phyloP scores from a whole-genome alignment of 768 basidiomycete species.

The Suillus brevipes region DNA sequence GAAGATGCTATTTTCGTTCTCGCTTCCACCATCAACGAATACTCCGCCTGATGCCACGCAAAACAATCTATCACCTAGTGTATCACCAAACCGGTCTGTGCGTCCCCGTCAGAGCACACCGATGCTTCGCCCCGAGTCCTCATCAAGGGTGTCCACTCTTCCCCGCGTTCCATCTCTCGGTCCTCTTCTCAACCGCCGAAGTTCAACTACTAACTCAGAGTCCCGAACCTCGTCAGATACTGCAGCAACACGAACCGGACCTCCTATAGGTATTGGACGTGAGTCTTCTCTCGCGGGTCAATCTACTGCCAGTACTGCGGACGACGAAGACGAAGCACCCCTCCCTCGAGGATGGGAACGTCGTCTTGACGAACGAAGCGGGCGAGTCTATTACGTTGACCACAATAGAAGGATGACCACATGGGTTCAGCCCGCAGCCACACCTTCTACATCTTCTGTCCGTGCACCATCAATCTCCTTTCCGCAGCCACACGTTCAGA shows the following conservation, averaged over 20 bases:
- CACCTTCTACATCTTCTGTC: constrained; percentile 24
- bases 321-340: constrained; percentile 60
- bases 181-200: neutral
- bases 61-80: constrained; percentile 14
- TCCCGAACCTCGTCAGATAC: constrained; percentile 1
- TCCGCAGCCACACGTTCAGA: constrained; percentile 31
- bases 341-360: constrained; percentile 85
- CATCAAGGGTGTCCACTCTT: constrained; percentile 18
- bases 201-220: constrained; percentile 6
- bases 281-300: constrained; percentile 14
- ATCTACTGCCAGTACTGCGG: constrained; percentile 18
- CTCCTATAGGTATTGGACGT: constrained; percentile 17
- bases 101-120: constrained; percentile 24
- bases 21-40: constrained; percentile 44
- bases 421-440: constrained; percentile 60
- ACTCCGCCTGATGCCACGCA: constrained; percentile 19
- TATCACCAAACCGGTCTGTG: constrained; percentile 14
- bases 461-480: constrained; percentile 18
- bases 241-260: constrained; percentile 15
- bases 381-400: constrained; percentile 83
- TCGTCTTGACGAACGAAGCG: constrained; percentile 62
- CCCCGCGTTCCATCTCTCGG: constrained; percentile 23
- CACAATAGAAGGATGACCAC: constrained; percentile 80
- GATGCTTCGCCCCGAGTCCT: constrained; percentile 21
- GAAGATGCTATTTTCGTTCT: constrained; percentile 69